Evolutionary conservation across 2,329 filamentous ascomycete genomes (phyloP).

Genomic region (Aschersonia sp.): DNA sequence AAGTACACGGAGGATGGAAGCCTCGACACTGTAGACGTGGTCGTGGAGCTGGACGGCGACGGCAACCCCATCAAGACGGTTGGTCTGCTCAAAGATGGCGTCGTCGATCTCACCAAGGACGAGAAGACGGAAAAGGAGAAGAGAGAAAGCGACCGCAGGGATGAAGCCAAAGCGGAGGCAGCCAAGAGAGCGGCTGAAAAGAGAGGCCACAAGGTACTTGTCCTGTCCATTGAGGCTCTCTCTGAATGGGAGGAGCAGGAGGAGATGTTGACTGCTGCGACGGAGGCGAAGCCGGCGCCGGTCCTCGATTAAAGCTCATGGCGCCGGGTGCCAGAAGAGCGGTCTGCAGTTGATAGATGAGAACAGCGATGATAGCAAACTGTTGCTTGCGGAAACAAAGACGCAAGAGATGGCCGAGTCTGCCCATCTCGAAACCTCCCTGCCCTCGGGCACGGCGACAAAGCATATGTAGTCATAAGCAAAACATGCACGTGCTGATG

Average conservation of each 20-base stretch:
- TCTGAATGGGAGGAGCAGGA: constrained; percentile 7
- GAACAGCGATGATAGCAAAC: too few species aligned
- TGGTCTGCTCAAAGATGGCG: constrained; percentile 20
- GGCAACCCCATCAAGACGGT: constrained; percentile 29
- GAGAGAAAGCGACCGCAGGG: constrained; percentile 6
- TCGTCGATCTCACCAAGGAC: constrained; percentile 20
- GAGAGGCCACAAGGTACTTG: constrained; percentile 15
- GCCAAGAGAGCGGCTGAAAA: constrained; percentile 4
- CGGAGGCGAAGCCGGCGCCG: too few species aligned
- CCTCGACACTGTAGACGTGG: constrained; percentile 36
- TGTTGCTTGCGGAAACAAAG: too few species aligned
- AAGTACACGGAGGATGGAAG: constrained; percentile 61
- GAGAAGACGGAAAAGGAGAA: constrained; percentile 12
- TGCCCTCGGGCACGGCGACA: too few species aligned
- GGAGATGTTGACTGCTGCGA: background rate
- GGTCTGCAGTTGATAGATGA: too few species aligned
- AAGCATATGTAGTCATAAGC: too few species aligned
- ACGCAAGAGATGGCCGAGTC: too few species aligned
- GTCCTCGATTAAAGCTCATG: too few species aligned
- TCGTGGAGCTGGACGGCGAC: constrained; percentile 37
- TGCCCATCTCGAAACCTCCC: too few species aligned
- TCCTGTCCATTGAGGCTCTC: constrained; percentile 18
- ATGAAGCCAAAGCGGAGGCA: constrained; percentile 5
- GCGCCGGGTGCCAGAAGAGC: too few species aligned
- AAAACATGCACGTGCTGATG: too few species aligned